phyloP scores from a whole-genome alignment of 2,329 filamentous ascomycete genomes.

The Rhexocercosporidium sp. region DNA sequence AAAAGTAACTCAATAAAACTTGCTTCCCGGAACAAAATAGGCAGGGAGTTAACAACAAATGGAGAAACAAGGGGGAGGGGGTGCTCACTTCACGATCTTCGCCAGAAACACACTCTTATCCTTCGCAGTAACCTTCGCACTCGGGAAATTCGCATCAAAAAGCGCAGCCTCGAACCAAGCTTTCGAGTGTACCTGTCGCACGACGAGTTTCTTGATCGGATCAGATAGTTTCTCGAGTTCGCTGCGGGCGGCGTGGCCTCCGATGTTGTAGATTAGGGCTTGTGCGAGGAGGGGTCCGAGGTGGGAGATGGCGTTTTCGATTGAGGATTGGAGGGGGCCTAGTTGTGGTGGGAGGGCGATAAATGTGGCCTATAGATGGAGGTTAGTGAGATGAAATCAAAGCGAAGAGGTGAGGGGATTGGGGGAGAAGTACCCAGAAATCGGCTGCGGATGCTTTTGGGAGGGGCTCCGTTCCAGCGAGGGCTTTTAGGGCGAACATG shows the following conservation, averaged over 20 bases:
- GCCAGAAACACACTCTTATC: constrained; percentile 70
- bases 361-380: constrained; percentile 54
- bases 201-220: constrained; percentile 71
- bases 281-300: constrained; percentile 66
- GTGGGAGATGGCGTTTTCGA: constrained; percentile 58
- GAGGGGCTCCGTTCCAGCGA: constrained; percentile 74
- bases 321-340: constrained; percentile 44
- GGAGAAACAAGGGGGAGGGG: neutral
- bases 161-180: constrained; percentile 68
- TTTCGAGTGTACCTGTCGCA: constrained; percentile 59
- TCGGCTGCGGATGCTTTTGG: constrained; percentile 76
- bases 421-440: constrained; percentile 66
- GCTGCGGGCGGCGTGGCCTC: constrained; percentile 70
- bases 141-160: constrained; percentile 54
- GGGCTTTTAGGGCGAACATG: constrained; percentile 70
- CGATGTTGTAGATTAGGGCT: constrained; percentile 67
- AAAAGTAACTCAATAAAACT: constrained; percentile 5
- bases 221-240: constrained; percentile 75
- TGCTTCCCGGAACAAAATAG: neutral
- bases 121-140: constrained; percentile 59
- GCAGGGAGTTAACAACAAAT: neutral
- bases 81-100: constrained; percentile 64
- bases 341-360: constrained; percentile 50
- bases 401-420: neutral
- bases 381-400: constrained; percentile 18